Evolutionary conservation across 257 asterid species (phyloP).

Genomic region (Solanum tarijense): DNA sequence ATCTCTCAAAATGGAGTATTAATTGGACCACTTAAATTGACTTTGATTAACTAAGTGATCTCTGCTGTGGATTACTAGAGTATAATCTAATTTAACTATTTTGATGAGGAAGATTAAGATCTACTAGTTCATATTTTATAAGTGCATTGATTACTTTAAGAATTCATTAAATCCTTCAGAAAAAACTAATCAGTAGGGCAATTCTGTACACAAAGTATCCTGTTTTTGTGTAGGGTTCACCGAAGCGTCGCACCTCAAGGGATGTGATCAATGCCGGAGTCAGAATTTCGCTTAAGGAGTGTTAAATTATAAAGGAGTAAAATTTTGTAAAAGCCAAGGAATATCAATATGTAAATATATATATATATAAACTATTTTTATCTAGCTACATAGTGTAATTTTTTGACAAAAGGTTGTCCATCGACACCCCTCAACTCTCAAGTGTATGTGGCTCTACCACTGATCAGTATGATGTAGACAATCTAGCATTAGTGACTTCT

Average conservation of each 20-base stretch:
- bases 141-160: not conserved
- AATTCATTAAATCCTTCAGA: not conserved
- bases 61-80: not conserved
- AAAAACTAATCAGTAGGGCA: not conserved
- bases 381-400: too few species aligned
- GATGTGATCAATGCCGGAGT: rapidly evolving
- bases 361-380: too few species aligned
- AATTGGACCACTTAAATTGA: too few species aligned
- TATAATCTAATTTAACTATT: not conserved
- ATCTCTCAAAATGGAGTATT: too few species aligned
- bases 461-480: not conserved
- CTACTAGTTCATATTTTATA: not conserved
- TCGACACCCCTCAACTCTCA: not conserved
- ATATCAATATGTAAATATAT: too few species aligned
- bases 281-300: too few species aligned
- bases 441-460: not conserved
- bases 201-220: rapidly evolving
- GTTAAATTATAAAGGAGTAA: too few species aligned
- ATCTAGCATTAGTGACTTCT: not conserved
- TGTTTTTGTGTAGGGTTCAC: not conserved
- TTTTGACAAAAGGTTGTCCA: not conserved
- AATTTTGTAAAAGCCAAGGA: not conserved
- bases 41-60: not conserved
- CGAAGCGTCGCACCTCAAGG: not conserved
- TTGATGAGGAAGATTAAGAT: not conserved